Percentiles rank a stretch among this genome's conserved stretches.
phyloP scores from a whole-genome alignment of 164 flowering plant species.

The Malania oleifera region DNA sequence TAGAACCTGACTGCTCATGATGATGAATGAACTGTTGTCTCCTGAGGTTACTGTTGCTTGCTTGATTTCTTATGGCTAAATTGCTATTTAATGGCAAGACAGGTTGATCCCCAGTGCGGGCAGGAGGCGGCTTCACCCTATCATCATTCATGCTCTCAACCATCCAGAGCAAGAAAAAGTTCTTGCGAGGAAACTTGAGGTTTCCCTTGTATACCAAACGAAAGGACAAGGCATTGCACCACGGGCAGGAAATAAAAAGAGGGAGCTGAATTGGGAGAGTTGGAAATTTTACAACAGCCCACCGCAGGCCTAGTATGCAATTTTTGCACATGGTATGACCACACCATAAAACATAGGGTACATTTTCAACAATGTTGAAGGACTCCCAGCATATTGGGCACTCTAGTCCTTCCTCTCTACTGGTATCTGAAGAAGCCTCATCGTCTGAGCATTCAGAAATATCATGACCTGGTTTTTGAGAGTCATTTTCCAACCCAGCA shows the following conservation, averaged over 20 bases:
- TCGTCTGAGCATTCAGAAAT: conserved; percentile 71
- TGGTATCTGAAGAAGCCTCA: conserved; percentile 48
- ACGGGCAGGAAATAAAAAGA: conserved; percentile 86
- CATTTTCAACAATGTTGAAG: conserved; percentile 92
- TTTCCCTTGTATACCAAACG: conserved; percentile 70
- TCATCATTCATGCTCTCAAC: conserved; percentile 93
- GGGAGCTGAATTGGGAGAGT: conserved; percentile 83
- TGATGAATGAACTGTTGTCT: conserved; percentile 23
- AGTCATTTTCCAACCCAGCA: conserved; percentile 29
- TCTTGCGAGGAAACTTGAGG: conserved; percentile 82
- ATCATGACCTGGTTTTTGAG: conserved; percentile 24
- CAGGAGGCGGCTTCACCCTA: conserved; percentile 38
- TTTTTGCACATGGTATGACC: conserved; percentile 93
- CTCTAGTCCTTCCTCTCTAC: conserved; percentile 78
- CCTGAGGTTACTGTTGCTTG: conserved; percentile 23
- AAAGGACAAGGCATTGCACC: conserved; percentile 82
- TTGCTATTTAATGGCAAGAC: conserved; percentile 32
- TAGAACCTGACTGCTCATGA: conserved; percentile 25
- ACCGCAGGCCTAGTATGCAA: conserved; percentile 74
- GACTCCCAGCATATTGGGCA: conserved; percentile 98
- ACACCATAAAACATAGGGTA: conserved; percentile 97
- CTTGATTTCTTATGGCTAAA: conserved; percentile 20
- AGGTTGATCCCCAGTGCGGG: conserved; percentile 38
- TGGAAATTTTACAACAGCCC: conserved; percentile 84
- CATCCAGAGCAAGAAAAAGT: conserved; percentile 93